Base-by-base conservation (phyloP, 148 eudicot species). In the Hydrangea macrophylla region DNA sequence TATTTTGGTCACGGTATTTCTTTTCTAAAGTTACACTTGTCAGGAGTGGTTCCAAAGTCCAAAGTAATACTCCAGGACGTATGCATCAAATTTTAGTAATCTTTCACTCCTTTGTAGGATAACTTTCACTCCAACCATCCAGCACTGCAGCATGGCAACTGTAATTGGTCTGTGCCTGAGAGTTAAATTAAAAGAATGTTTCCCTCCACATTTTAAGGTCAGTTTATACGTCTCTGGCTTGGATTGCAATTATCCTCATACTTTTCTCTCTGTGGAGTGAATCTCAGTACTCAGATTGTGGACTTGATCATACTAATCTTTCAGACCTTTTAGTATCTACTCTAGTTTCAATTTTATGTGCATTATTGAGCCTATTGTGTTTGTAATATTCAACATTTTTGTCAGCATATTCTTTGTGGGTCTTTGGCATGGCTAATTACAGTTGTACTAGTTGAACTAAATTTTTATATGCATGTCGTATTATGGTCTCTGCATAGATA, bases 201-300 rank as follows among this genome's bases (percentile, higher is more conserved):
- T 92, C 64, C 96, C 93, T 64, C 85, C 93, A 39, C 96, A 90
- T 83, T 92, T 87, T 68, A 92, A 90, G 92, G 98, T 89, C 39
- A 59, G 79, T 36, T 75, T 25, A 15, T 44, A 30, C 27, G 23
- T 48, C 20, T 1, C 7, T 48, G 17, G 5, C 53, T 15, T 48
- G 1, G 22, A 48, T 17, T 42, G 13, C 17, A 22, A 48, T 48
- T 48, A 5, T 48, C 6, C 22, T 48, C n/a, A n/a, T n/a, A n/a
- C n/a, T n/a, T n/a, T n/a, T n/a, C n/a, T n/a, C n/a, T n/a, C n/a
- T n/a, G n/a, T n/a, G n/a, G n/a, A n/a, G n/a, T n/a, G n/a, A n/a
- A 0, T 42, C 48, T 9, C 3, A 42, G 48, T 42, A 13, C 6
- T 11, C 48, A 11, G 48, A 11, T 42, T 15, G 18, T 42, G 48